Evolutionary conservation across 2,329 filamentous ascomycete genomes (phyloP), one percentile per base, ranked within the genome.

Genomic region (Raffaelea arxii): DNA sequence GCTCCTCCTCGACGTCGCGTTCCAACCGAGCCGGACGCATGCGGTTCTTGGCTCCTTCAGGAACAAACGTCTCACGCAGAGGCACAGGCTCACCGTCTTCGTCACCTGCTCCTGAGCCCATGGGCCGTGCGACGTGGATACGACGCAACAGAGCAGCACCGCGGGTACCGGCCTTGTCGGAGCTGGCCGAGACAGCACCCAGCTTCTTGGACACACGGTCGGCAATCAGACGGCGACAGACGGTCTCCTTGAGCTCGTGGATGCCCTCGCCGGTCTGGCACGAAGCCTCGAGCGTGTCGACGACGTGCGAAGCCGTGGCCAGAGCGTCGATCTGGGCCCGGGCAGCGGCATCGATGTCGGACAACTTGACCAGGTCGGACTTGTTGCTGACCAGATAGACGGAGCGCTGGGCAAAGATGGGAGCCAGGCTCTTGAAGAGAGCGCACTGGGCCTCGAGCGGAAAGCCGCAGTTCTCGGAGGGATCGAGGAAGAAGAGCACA

Each of bases 371-470:
- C 49, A 97, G 79, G 65, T 98, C 92, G 56, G 96, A 96, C 76
- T 98, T 98, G 82, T 98, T 98, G 68, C 97, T 77, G 48, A 97
- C 87, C 48, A 98, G 77, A 64, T 95, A 97, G 39, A 97, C 91
- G 42, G 97, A 77, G 72, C 97, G 97, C 72, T 97, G 96, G 46
- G 89, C 83, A 63, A 98, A 98, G 21, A 98, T 75, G 25, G 92
- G 92, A 71, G 94, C 94, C 67, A 97, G 95, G 65, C 85, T 94
- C 72, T 88, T 82, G 77, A 96, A 98, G 16, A 98, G 80, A 57
- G 89, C 83, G 63, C 96, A 91, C 70, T 98, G 92, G 7, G 90
- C 89, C 53, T 82, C 75, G 18, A 98, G 86, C 3, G 88, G 87
- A 71, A 96, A 98, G 49, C 92, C 92, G 58, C 90, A 96, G 72